Conservation (phyloP, 139 green algal species). For the Coelastrella sp. region DNA sequence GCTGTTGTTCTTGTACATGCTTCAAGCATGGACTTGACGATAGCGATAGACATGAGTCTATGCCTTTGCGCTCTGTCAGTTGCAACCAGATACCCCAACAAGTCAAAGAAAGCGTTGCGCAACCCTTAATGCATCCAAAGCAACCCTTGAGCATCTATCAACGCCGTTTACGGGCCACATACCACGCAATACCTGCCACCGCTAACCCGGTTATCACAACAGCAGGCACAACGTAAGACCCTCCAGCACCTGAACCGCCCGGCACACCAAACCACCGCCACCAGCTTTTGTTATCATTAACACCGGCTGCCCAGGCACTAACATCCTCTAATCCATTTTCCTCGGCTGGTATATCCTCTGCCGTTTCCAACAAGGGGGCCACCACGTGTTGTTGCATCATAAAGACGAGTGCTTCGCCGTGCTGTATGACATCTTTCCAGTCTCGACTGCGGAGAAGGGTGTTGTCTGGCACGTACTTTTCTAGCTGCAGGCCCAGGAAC, state of each 20-base stretch:
- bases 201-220: constrained; percentile 19
- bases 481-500: constrained; percentile 60
- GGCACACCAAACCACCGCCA: neutral
- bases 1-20: no score
- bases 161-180: neutral
- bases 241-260: neutral
- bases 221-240: constrained; percentile 21
- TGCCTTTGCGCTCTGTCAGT: no score
- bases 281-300: neutral
- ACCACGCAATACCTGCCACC: constrained; percentile 17
- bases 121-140: neutral
- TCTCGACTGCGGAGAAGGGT: neutral
- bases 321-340: neutral
- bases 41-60: no score
- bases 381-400: constrained; percentile 58
- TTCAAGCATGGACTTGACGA: no score
- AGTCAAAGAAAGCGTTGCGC: neutral
- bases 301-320: neutral
- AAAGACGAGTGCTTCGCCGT: constrained; percentile 23
- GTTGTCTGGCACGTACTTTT: constrained; percentile 52
- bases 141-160: neutral
- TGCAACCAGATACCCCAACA: no score
- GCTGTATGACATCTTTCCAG: constrained; percentile 46
- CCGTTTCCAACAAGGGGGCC: constrained; percentile 47
- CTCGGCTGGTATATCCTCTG: neutral